phyloP scores from a whole-genome alignment of 805 yeast genomes.

The Saturnispora gosingensis region DNA sequence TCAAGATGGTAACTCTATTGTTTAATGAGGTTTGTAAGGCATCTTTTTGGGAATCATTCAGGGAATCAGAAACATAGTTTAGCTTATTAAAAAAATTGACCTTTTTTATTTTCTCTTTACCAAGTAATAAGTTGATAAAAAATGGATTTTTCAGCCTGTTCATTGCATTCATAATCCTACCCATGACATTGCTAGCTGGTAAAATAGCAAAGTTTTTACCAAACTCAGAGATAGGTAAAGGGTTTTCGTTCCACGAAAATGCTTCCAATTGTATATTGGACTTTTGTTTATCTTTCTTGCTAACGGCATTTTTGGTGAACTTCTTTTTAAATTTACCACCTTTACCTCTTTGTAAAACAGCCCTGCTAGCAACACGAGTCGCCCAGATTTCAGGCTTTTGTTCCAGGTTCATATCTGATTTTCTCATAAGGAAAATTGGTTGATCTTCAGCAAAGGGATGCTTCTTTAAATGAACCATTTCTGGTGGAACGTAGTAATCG shows the following conservation, averaged over 20 bases:
- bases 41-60: conserved; percentile 63
- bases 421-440: conserved; percentile 41
- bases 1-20: conserved; percentile 45
- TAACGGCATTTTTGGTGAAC: conserved; percentile 9
- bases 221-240: conserved; percentile 18
- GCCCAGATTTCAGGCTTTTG: conserved; percentile 43
- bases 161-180: conserved; percentile 61
- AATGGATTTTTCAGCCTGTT: conserved; percentile 43
- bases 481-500: conserved; percentile 39
- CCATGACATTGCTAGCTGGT: conserved; percentile 56
- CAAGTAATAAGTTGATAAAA: conserved; percentile 31
- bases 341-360: conserved; percentile 25
- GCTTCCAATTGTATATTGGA: conserved; percentile 39
- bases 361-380: conserved; percentile 36
- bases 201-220: conserved; percentile 33
- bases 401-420: conserved; percentile 33
- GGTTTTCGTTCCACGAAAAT: conserved; percentile 46
- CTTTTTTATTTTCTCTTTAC: conserved; percentile 23
- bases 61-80: conserved; percentile 39
- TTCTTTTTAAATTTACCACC: conserved; percentile 17
- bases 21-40: conserved; percentile 70
- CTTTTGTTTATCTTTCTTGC: conserved; percentile 7
- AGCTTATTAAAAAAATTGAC: conserved; percentile 46
- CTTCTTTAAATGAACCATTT: conserved; percentile 43
- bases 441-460: conserved; percentile 53